phyloP scores from a whole-genome alignment of 768 basidiomycete genomes.

The Boletales sp. region DNA sequence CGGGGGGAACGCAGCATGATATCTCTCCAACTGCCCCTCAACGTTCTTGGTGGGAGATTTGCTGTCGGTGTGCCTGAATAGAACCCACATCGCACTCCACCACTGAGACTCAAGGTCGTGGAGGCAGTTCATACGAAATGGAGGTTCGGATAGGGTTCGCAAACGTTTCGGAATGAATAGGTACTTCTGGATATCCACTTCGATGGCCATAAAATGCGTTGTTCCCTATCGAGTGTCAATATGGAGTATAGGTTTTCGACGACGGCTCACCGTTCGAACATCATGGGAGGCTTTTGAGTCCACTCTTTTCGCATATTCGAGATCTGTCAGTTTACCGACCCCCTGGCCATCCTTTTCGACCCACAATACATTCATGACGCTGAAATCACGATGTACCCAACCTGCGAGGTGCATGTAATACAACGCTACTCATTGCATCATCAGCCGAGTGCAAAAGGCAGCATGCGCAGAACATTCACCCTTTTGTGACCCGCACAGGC shows the following conservation, averaged over 20 bases:
- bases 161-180: background rate
- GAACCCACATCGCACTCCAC: no score
- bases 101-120: constrained; percentile 13
- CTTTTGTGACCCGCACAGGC: background rate
- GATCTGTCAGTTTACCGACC: constrained; percentile 9
- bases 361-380: background rate
- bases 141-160: no score
- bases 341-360: background rate
- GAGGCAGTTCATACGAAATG: constrained; percentile 12
- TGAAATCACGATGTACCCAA: constrained; percentile 8
- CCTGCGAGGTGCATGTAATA: constrained; percentile 3
- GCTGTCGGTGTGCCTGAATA: no score
- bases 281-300: background rate
- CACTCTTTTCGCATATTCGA: constrained; percentile 9
- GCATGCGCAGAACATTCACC: background rate
- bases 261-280: constrained; percentile 5
- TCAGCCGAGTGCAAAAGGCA: no score
- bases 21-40: no score
- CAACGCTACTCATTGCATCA: background rate
- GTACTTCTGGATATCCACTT: background rate
- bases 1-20: no score
- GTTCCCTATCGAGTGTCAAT: constrained; percentile 7
- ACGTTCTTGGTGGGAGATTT: no score
- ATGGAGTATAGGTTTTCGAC: accelerated
- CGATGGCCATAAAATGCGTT: constrained; percentile 9